These are phyloP conservation scores for Penicillium sp. DNA, from an alignment of 2,329 filamentous ascomycete species.

Conservation along the genomic window DNA sequence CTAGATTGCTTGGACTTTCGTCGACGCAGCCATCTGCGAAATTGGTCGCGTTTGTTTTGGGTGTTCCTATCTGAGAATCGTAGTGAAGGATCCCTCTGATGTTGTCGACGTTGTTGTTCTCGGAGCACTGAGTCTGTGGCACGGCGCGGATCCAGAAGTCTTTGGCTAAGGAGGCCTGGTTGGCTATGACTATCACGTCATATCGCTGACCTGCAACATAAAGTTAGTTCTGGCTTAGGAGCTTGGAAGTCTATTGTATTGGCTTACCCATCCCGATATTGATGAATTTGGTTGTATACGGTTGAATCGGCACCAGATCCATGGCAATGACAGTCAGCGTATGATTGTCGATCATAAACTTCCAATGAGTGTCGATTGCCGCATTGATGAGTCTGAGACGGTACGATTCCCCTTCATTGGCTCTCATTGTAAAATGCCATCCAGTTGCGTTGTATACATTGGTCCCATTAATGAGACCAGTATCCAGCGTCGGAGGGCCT, in stretches of 20 bases:
- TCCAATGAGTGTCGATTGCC: conserved; percentile 33
- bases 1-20: conserved; percentile 28
- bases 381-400: conserved; percentile 49
- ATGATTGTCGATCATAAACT: conserved; percentile 58
- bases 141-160: conserved; percentile 50
- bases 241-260: background rate
- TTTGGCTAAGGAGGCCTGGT: conserved; percentile 24
- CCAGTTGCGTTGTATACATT: conserved; percentile 10
- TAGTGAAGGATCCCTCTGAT: conserved; percentile 56
- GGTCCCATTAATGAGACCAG: conserved; percentile 17
- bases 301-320: conserved; percentile 64
- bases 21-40: conserved; percentile 31
- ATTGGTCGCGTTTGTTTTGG: conserved; percentile 22
- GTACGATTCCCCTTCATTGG: conserved; percentile 39
- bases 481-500: conserved; percentile 19
- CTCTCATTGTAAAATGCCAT: conserved; percentile 1
- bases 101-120: conserved; percentile 45
- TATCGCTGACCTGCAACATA: conserved; percentile 39
- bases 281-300: conserved; percentile 64
- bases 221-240: background rate
- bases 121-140: conserved; percentile 46
- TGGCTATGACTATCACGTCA: conserved; percentile 39
- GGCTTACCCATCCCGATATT: conserved; percentile 61
- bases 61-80: conserved; percentile 10
- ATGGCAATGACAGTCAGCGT: conserved; percentile 65